Conservation (phyloP, 495 filamentous ascomycete genomes). For the Penicillium steckii region DNA sequence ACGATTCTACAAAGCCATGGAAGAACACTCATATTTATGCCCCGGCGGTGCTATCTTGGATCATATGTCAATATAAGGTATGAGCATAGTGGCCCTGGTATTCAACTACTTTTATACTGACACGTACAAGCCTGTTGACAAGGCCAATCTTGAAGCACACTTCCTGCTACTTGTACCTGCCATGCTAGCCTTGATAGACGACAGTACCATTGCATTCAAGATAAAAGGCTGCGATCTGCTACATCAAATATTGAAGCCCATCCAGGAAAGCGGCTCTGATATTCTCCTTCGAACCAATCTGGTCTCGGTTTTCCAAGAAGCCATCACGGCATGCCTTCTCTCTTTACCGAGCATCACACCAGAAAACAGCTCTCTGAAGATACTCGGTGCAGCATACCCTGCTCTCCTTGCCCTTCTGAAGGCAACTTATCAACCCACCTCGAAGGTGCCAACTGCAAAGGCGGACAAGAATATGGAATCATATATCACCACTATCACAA, state of each 20-base stretch:
- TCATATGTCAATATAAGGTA: conserved; percentile 47
- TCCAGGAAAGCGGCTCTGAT: conserved; percentile 42
- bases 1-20: conserved; percentile 66
- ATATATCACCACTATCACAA: conserved; percentile 23
- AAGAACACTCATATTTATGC: conserved; percentile 62
- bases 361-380: conserved; percentile 60
- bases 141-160: conserved; percentile 43
- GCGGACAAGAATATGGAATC: conserved; percentile 14
- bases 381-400: conserved; percentile 66
- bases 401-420: conserved; percentile 60
- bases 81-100: neutral
- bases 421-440: conserved; percentile 30
- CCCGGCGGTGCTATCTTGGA: conserved; percentile 66
- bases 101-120: conserved; percentile 6
- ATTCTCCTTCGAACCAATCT: conserved; percentile 74
- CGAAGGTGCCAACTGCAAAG: conserved; percentile 6
- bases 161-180: conserved; percentile 87
- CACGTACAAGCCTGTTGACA: conserved; percentile 22
- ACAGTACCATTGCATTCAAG: conserved; percentile 55
- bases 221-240: conserved; percentile 61
- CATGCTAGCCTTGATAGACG: conserved; percentile 77
- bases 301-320: conserved; percentile 73
- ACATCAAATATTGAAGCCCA: conserved; percentile 56
- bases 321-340: conserved; percentile 68
- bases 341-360: conserved; percentile 80